phyloP scores from a whole-genome alignment of 148 eudicot genomes.

The Fallopia convolvulus region DNA sequence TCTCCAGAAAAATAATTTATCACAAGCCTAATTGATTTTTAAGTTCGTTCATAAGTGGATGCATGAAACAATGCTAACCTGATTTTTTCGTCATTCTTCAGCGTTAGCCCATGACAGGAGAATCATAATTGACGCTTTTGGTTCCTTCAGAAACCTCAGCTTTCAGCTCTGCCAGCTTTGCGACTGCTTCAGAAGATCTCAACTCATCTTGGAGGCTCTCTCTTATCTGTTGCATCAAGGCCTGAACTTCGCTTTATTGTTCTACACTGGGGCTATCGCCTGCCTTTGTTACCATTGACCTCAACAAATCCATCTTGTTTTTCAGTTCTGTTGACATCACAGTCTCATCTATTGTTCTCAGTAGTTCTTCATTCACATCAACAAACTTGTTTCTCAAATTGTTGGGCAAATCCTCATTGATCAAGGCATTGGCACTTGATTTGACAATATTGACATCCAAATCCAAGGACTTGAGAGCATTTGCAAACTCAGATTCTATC shows the following conservation, averaged over 20 bases:
- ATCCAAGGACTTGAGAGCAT: constrained; percentile 37
- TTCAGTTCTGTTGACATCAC: constrained; percentile 58
- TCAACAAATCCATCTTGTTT: constrained; percentile 52
- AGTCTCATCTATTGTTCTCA: constrained; percentile 44
- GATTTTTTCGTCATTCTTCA: background rate
- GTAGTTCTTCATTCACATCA: constrained; percentile 44
- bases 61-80: background rate
- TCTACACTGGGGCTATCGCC: constrained; percentile 43
- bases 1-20: constrained; percentile 6
- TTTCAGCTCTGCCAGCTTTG: constrained; percentile 41
- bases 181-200: constrained; percentile 37
- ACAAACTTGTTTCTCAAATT: constrained; percentile 32
- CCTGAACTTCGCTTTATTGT: constrained; percentile 39
- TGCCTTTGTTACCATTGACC: constrained; percentile 37
- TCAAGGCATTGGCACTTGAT: constrained; percentile 6
- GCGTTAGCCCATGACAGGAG: background rate
- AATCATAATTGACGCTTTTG: background rate
- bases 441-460: constrained; percentile 31
- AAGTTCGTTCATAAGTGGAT: background rate
- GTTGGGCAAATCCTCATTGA: constrained; percentile 18
- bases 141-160: constrained; percentile 22
- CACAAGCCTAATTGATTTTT: constrained; percentile 7
- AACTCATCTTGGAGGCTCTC: constrained; percentile 45
- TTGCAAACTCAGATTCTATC: constrained; percentile 38
- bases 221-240: constrained; percentile 45